These are phyloP conservation scores for Pseudevernia furfuracea DNA, from an alignment of 495 filamentous ascomycete species.

Conservation along the genomic window DNA sequence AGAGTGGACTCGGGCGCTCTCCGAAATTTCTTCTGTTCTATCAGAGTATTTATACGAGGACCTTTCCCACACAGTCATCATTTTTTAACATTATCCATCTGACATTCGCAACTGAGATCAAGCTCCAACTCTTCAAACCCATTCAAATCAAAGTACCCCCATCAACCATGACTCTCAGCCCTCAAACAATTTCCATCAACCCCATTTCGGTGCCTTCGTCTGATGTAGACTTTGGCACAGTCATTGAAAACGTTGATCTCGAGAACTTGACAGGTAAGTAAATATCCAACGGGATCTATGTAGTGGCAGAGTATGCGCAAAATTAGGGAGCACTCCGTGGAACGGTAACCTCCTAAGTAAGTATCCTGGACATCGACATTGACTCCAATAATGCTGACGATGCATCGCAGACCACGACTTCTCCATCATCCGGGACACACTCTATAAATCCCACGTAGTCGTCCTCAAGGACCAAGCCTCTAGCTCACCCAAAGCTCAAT, in stretches of 20 bases:
- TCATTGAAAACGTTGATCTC: slow-evolving; percentile 47
- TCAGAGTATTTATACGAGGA: neutral
- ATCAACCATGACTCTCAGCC: slow-evolving; percentile 1
- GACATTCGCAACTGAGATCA: neutral
- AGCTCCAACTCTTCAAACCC: neutral
- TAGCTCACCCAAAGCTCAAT: slow-evolving; percentile 59
- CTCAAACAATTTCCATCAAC: neutral
- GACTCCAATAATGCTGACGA: slow-evolving; percentile 12
- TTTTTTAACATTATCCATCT: neutral
- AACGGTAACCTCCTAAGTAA: slow-evolving; percentile 52
- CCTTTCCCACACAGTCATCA: neutral
- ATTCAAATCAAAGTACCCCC: neutral
- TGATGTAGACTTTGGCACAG: slow-evolving; percentile 51
- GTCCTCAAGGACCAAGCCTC: slow-evolving; percentile 59
- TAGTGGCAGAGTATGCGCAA: slow-evolving; percentile 17
- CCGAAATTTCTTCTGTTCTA: neutral
- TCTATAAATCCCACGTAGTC: slow-evolving; percentile 57
- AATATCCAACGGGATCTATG: neutral
- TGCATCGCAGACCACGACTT: slow-evolving; percentile 48
- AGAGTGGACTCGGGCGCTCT: neutral
- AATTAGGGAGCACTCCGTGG: slow-evolving; percentile 44
- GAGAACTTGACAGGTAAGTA: slow-evolving; percentile 48
- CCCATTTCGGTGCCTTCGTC: slow-evolving; percentile 36
- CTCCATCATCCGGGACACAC: slow-evolving; percentile 46
- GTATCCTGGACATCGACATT: slow-evolving; percentile 13